Evolutionary conservation across 2,329 filamentous ascomycete genomes (phyloP).

Genomic region (Domatiomyces globalis): DNA sequence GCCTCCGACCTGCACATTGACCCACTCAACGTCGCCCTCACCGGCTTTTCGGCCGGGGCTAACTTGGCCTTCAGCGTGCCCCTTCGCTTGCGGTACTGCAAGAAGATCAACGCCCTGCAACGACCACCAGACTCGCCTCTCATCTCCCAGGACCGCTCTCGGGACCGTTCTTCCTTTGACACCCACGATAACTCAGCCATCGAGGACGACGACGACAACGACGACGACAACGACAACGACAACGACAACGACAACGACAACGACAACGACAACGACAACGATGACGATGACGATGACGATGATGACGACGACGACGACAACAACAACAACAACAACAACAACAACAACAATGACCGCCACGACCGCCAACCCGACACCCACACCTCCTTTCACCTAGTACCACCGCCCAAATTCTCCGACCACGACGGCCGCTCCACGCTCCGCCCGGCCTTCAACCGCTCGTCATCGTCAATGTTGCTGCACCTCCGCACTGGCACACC

Average conservation of each 20-base stretch:
- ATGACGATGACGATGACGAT: constrained; percentile 4
- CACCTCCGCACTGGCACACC: constrained; percentile 22
- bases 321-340: constrained; percentile 10
- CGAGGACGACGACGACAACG: background rate
- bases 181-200: background rate
- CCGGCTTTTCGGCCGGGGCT: constrained; percentile 49
- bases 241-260: constrained; percentile 1
- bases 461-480: constrained; percentile 7
- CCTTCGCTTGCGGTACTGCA: constrained; percentile 37
- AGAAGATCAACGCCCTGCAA: constrained; percentile 19
- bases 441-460: background rate
- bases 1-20: constrained; percentile 44
- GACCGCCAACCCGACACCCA: background rate
- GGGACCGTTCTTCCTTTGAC: background rate
- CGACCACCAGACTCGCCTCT: constrained; percentile 7
- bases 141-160: constrained; percentile 1
- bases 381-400: background rate
- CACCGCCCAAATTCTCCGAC: background rate
- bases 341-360: constrained; percentile 2
- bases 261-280: background rate
- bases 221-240: background rate
- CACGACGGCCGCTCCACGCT: background rate
- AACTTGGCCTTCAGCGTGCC: constrained; percentile 51
- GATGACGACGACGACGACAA: constrained; percentile 1
- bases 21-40: constrained; percentile 41